phyloP scores from a whole-genome alignment of 1,284 basidiomycete species.

The Moesziomyces parantarcticus region DNA sequence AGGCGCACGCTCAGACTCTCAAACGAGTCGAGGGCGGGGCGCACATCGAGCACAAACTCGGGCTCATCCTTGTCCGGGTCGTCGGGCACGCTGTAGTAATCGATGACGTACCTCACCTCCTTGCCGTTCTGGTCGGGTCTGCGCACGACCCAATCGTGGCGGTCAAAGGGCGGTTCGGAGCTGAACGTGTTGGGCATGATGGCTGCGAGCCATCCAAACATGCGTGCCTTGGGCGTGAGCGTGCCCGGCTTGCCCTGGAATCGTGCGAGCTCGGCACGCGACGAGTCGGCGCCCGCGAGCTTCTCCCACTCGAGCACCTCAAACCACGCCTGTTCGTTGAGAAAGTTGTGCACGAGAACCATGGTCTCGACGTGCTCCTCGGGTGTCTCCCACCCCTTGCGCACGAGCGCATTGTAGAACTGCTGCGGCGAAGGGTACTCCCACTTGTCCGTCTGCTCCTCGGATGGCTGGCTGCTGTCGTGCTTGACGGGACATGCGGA shows the following conservation, averaged over 20 bases:
- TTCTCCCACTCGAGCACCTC: slow-evolving; percentile 94
- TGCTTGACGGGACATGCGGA: slow-evolving; percentile 64
- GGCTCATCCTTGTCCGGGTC: slow-evolving; percentile 60
- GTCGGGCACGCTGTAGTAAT: slow-evolving; percentile 63
- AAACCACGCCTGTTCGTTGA: slow-evolving; percentile 96
- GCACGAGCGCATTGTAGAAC: slow-evolving; percentile 95
- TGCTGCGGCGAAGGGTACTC: slow-evolving; percentile 99
- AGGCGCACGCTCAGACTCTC: slow-evolving; percentile 45
- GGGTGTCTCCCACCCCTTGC: slow-evolving; percentile 98
- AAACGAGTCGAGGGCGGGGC: slow-evolving; percentile 60
- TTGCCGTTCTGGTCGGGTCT: slow-evolving; percentile 69
- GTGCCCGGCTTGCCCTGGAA: slow-evolving; percentile 93
- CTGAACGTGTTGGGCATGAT: slow-evolving; percentile 89
- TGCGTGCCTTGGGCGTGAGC: slow-evolving; percentile 80
- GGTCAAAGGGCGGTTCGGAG: slow-evolving; percentile 91
- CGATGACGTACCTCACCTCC: slow-evolving; percentile 66
- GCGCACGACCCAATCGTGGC: slow-evolving; percentile 97
- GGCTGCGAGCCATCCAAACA: slow-evolving; percentile 85
- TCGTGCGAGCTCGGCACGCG: slow-evolving; percentile 75
- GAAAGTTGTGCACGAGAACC: slow-evolving; percentile 97
- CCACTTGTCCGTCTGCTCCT: slow-evolving; percentile 73
- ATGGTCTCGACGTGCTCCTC: slow-evolving; percentile 96
- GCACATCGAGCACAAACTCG: slow-evolving; percentile 60
- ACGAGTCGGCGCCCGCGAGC: slow-evolving; percentile 52
- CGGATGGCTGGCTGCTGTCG: slow-evolving; percentile 26